Evolutionary conservation across 257 asterid species (phyloP).

Genomic region (Penstemon newberryi): DNA sequence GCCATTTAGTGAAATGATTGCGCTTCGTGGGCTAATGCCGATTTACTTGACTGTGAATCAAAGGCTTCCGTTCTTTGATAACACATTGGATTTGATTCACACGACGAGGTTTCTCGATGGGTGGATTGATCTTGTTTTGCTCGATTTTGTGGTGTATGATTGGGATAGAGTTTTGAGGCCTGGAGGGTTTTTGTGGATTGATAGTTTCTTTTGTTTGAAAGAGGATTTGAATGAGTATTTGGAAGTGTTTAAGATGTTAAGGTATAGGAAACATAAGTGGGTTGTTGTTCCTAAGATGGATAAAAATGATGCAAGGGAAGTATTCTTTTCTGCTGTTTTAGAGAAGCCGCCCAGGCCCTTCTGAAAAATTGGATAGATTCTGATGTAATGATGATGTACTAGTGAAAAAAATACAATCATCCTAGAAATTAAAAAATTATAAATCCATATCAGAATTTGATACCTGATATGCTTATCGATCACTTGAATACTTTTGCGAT

Average conservation of each 20-base stretch:
- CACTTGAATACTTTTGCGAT: no score
- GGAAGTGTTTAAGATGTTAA: conserved; percentile 48
- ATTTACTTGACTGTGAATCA: conserved; percentile 66
- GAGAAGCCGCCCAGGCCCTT: conserved; percentile 73
- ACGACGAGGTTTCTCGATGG: conserved; percentile 67
- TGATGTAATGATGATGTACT: no score
- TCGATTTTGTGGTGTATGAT: conserved; percentile 60
- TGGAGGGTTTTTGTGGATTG: conserved; percentile 67
- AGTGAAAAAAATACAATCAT: no score
- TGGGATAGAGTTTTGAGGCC: conserved; percentile 79
- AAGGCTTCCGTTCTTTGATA: conserved; percentile 68
- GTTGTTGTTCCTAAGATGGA: conserved; percentile 52
- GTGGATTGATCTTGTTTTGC: conserved; percentile 60
- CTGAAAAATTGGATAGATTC: conserved; percentile 9
- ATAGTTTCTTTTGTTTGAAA: conserved; percentile 61
- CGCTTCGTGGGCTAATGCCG: conserved; percentile 56
- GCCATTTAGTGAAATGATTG: conserved; percentile 59
- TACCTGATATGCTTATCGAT: no score
- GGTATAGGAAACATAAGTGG: conserved; percentile 64
- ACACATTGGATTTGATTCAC: conserved; percentile 64
- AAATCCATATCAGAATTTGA: neutral
- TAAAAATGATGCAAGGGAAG: conserved; percentile 46
- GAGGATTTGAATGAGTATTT: conserved; percentile 57
- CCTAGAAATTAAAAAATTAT: no score
- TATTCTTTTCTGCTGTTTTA: conserved; percentile 66